Evolutionary conservation across 2,329 filamentous ascomycete species (phyloP), one percentile per base, ranked within the genome.

Genomic region (Zopfia rhizophila): DNA sequence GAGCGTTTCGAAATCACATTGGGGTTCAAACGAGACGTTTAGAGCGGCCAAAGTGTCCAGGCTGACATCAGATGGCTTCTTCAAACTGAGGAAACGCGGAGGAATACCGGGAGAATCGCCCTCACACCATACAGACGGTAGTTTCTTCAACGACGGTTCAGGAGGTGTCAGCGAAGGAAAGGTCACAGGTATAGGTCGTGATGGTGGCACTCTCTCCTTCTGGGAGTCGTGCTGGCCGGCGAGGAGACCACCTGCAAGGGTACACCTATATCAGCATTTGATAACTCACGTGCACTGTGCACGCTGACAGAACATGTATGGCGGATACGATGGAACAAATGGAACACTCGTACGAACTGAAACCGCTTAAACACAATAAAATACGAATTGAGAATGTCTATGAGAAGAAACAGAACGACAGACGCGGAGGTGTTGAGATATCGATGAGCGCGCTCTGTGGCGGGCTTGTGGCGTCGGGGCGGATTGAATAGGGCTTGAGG

Each of bases 91-190:
- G 45, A 79, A 78, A 25, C 82, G 70, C 16, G 71, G 58, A 41
- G 71, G 61, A 35, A 80, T 68, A 11, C 78, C 67, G n/a, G 60
- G 76, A 56, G 51, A 69, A 28, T 51, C 65, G 7, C 63, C 60
- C 30, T 68, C 57, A 8, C 63, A 63, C 60, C 73, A 73, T 48
- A 69, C 42, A 7, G 58, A 48, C 24, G 63, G 55, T 57, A 63
- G 51, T 29, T 44, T 49, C 33, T 51, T 33, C 40, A 36, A 41
- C 30, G 59, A 66, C 12, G 66, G 63, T 21, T 55, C 37, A 18
- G 73, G 70, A 23, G 76, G 73, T 19, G 64, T 56, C 50, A 79
- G 76, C 40, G 62, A 60, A 22, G 81, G 81, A 55, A 84, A 83
- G 40, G 78, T 78, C 33, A 82, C 70, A 14, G 75, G 74, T 18